Evolutionary conservation across 140 eudicot species (phyloP).

Genomic region (Anethum foeniculum): DNA sequence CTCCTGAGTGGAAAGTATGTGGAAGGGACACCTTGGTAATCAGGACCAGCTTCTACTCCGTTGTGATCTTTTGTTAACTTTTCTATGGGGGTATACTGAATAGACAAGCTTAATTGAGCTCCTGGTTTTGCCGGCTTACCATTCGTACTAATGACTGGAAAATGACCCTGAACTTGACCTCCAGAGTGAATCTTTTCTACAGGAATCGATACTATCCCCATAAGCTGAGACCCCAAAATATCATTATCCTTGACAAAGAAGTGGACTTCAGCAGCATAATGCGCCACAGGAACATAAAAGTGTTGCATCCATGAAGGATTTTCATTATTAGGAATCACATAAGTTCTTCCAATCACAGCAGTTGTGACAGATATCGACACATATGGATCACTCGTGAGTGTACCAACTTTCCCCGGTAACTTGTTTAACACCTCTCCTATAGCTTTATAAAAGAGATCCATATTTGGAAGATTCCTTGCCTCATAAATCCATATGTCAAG

Average conservation of each 20-base stretch:
- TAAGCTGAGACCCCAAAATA: constrained; percentile 5
- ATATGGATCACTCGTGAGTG: not conserved
- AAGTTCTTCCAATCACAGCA: constrained; percentile 14
- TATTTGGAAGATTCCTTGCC: constrained; percentile 7
- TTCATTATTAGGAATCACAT: constrained; percentile 15
- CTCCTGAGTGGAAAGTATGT: constrained; percentile 17
- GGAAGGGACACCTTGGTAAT: constrained; percentile 8
- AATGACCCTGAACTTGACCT: not conserved
- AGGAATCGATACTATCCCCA: not conserved
- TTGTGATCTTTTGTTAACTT: not conserved
- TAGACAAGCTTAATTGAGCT: not conserved
- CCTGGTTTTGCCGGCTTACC: constrained; percentile 2
- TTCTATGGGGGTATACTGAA: constrained; percentile 4
- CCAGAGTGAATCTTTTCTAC: not conserved
- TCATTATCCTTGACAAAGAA: constrained; percentile 6
- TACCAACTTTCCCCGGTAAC: constrained; percentile 1
- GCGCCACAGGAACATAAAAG: constrained; percentile 13
- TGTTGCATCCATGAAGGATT: constrained; percentile 23
- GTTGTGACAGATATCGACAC: constrained; percentile 3
- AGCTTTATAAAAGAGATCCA: not conserved
- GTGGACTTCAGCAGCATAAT: constrained; percentile 7
- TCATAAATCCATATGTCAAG: not conserved
- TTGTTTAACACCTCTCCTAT: not conserved
- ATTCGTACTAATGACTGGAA: not conserved
- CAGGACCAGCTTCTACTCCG: constrained; percentile 12